Evolutionary conservation across 2,329 filamentous ascomycete species (phyloP), one percentile per base, ranked within the genome.

Genomic region (Huntiella savannae): DNA sequence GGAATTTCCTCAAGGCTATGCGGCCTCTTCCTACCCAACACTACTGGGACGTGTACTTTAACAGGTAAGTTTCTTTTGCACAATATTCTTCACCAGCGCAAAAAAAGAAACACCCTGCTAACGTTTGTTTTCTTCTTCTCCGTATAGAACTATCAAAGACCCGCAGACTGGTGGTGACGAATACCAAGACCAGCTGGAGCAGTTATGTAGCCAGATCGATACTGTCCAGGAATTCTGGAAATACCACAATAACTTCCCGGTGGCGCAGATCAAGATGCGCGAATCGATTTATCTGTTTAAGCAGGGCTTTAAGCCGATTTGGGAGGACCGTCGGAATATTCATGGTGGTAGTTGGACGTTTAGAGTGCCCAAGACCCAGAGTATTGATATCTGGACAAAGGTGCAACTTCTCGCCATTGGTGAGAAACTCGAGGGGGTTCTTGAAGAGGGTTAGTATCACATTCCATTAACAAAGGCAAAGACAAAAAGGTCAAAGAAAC

Each of bases 321-420:
- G 81, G 81, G 82, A 86, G 63, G 88, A 96, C 59, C 75, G 82
- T 36, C 77, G 91, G 55, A 95, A 95, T 62, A 68, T 80, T 50
- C 71, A 77, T 51, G 88, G 88, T 45, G 88, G 88, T 43, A 81
- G 82, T 59, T 95, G 85, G 85, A 92, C 85, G 16, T 93, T 96
- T 63, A 78, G 87, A 43, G 79, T 95, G 39, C 77, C 79, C 52
- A 94, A 93, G 67, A 70, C 68, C 51, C 70, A 73, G 34, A 75
- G 75, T 4, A 73, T 76, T 2, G 79, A 79, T 55, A 81, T 83
- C 58, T 95, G 80, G 84, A 86, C 78, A 55, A 77, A 79, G 58
- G 70, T 94, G 51, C 75, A 86, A 64, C 65, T 88, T 58, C 70
- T 91, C 60, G 84, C 84, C 33, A 83, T 91, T 51, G 84, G 84